Conservation (phyloP, 2,329 filamentous ascomycete species). For the Cercospora zeae-maydis region DNA sequence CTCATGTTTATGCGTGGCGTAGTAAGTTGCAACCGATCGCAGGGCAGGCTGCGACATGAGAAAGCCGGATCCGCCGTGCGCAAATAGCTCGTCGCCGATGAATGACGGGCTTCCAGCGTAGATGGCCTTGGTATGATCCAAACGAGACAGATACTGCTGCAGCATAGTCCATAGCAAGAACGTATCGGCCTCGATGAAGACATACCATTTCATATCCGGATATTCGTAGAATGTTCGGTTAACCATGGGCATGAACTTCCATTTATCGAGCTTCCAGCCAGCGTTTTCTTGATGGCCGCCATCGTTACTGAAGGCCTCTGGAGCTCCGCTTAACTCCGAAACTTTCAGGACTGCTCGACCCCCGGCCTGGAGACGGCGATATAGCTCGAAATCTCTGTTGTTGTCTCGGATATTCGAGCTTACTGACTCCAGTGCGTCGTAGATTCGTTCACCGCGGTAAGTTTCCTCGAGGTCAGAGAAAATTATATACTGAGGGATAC, state of each 20-base stretch:
- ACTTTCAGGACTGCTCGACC: conserved; percentile 32
- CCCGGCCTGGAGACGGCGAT: conserved; percentile 32
- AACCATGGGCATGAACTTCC: conserved; percentile 52
- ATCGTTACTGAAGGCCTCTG: conserved; percentile 13
- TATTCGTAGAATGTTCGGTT: conserved; percentile 30
- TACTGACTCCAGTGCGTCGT: conserved; percentile 37
- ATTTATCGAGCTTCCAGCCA: conserved; percentile 42
- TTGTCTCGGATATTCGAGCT: conserved; percentile 26
- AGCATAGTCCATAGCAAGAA: conserved; percentile 54
- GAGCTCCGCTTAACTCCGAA: conserved; percentile 13
- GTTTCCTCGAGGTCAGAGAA: conserved; percentile 56
- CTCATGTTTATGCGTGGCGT: neutral
- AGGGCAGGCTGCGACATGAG: conserved; percentile 42
- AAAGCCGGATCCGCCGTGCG: conserved; percentile 44
- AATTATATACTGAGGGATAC: conserved; percentile 54
- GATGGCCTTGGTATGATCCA: conserved; percentile 40
- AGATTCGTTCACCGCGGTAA: conserved; percentile 42
- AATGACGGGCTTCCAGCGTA: conserved; percentile 52
- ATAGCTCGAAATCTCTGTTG: conserved; percentile 37
- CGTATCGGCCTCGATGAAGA: conserved; percentile 59
- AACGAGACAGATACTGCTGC: conserved; percentile 50
- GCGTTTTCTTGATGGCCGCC: conserved; percentile 22
- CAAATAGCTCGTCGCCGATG: conserved; percentile 41
- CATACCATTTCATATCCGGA: conserved; percentile 53
- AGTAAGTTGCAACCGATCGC: neutral